Percentiles rank a stretch among this genome's conserved stretches.
These are phyloP conservation scores for Trichoderma sp. DNA, from an alignment of 2,329 filamentous ascomycete genomes.

Conservation along the genomic window DNA sequence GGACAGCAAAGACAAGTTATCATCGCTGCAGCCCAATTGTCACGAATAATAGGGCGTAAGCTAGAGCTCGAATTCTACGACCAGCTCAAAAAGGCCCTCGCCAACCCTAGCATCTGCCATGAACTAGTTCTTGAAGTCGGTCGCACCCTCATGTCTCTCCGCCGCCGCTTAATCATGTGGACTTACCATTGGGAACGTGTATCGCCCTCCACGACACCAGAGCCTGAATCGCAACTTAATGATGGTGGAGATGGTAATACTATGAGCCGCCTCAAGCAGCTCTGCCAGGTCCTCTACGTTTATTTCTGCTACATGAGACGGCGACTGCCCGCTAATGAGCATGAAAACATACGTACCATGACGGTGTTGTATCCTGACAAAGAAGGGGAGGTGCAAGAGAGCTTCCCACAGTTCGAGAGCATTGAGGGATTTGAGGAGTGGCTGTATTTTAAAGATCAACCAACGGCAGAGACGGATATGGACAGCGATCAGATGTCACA, in stretches of 20 bases:
- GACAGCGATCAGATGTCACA: neutral
- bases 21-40: constrained; percentile 4
- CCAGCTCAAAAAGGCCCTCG: constrained; percentile 1
- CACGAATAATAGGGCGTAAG: constrained; percentile 10
- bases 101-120: neutral
- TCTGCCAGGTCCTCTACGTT: constrained; percentile 17
- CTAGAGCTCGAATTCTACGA: constrained; percentile 18
- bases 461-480: neutral
- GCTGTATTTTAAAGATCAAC: neutral
- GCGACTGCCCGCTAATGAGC: neutral
- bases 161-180: neutral
- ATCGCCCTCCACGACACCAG: neutral
- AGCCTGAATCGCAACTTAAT: neutral
- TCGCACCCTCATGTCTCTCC: constrained; percentile 14
- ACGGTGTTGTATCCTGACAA: neutral
- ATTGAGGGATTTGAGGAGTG: constrained; percentile 4
- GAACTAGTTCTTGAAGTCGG: neutral
- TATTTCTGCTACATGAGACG: constrained; percentile 21
- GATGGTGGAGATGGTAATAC: neutral
- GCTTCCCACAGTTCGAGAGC: constrained; percentile 19
- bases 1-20: neutral
- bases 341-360: neutral
- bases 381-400: neutral
- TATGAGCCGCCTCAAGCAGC: neutral
- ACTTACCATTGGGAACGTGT: neutral